Evolutionary conservation across 2,329 filamentous ascomycete genomes (phyloP), one percentile per base, ranked within the genome.

Genomic region (Diaporthe sp.): DNA sequence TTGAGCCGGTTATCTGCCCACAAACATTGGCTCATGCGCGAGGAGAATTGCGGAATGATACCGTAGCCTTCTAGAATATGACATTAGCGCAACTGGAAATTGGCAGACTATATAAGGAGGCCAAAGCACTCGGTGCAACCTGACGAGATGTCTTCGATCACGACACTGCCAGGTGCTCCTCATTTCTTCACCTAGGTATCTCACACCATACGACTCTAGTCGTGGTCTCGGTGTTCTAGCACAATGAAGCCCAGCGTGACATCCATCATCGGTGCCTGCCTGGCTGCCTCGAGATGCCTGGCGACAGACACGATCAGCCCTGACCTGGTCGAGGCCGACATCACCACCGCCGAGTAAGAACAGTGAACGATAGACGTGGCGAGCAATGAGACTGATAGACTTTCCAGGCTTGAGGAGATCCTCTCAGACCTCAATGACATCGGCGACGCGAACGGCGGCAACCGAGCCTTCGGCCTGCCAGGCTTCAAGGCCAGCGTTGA

Each of bases 401-500:
- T 28, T 19, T 9, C 42, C 70, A 91, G 90, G 31, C 83, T 92
- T 28, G 85, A 88, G 81, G 84, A 85, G 73, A 89, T 89, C 61
- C 86, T 92, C 8, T 17, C 34, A 22, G 65, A 70, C 49, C 65
- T 70, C 7, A 85, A 92, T 79, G 82, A 86, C 58, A 92, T 92
- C 72, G 90, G 86, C 17, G 82, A 82, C 42, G 84, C 86, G 71
- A 89, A 92, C 78, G 89, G 88, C 53, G 90, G 90, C 22, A 92
- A 91, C 81, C 86, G 90, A 70, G 90, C 90, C 7, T 92, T 91
- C 75, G 90, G 91, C 19, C 83, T 89, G 13, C 89, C 90, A 1
- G 91, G 91, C 19, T 92, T 88, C 84, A 86, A 87, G 70, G 90
- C 89, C 2, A 92, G 90, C 0, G 82, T 89, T 25, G 89, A 92